phyloP scores from a whole-genome alignment of 2,329 filamentous ascomycete species.

The Zasmidium citrigriseum region DNA sequence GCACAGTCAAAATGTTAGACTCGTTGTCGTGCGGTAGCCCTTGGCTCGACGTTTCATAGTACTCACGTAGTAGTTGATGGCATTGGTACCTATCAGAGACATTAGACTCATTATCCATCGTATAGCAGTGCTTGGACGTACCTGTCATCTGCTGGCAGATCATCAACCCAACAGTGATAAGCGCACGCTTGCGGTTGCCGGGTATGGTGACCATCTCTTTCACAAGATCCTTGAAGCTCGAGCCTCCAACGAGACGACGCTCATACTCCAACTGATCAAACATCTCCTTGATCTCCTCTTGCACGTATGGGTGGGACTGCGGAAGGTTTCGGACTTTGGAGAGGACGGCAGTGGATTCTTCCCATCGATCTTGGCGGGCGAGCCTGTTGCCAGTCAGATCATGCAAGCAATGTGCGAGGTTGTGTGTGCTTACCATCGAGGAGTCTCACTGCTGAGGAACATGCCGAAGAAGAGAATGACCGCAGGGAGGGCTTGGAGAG shows the following conservation, averaged over 20 bases:
- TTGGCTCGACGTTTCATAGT: not conserved
- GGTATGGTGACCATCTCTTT: slow-evolving; percentile 69
- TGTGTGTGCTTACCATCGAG: slow-evolving; percentile 9
- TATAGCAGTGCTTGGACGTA: slow-evolving; percentile 43
- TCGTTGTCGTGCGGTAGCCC: not conserved
- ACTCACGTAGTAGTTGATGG: slow-evolving; percentile 17
- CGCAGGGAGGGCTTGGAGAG: slow-evolving; percentile 66
- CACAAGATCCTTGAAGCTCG: slow-evolving; percentile 62
- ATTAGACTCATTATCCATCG: slow-evolving; percentile 20
- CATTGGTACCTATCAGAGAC: slow-evolving; percentile 66
- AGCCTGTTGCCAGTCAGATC: slow-evolving; percentile 58
- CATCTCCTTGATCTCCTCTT: slow-evolving; percentile 63
- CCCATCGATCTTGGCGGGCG: slow-evolving; percentile 68
- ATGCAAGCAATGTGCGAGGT: slow-evolving; percentile 25
- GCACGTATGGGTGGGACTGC: slow-evolving; percentile 60
- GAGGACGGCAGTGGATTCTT: slow-evolving; percentile 60
- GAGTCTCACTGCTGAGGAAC: slow-evolving; percentile 50
- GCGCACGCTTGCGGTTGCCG: slow-evolving; percentile 63
- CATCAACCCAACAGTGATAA: slow-evolving; percentile 63
- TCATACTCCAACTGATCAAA: slow-evolving; percentile 68
- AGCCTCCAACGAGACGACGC: slow-evolving; percentile 66
- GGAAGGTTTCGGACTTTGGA: slow-evolving; percentile 56
- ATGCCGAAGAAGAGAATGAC: slow-evolving; percentile 63
- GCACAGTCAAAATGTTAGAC: slow-evolving; percentile 69
- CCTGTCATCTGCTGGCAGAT: slow-evolving; percentile 75